Evolutionary conservation across 345 rosid genomes (phyloP).

Genomic region (Populus euphratica): DNA sequence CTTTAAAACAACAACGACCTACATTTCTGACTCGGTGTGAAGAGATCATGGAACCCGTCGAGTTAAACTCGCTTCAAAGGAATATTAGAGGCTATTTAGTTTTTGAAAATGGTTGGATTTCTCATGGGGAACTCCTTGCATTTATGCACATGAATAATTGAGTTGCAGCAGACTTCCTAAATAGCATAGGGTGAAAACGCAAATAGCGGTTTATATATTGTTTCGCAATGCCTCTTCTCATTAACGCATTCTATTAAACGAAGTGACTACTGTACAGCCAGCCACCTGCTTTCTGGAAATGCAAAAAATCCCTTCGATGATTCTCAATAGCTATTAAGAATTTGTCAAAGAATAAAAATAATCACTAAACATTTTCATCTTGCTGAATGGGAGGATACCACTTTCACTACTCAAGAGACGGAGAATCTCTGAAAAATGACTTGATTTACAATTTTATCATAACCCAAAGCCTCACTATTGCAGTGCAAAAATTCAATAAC

Average conservation of each 20-base stretch:
- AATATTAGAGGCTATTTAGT: neutral
- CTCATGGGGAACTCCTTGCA: neutral
- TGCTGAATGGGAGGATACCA: neutral
- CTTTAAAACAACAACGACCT: neutral
- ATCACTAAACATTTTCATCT: neutral
- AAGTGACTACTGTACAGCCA: neutral
- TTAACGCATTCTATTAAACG: neutral
- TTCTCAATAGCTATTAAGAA: neutral
- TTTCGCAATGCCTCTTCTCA: neutral
- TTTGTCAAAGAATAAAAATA: neutral
- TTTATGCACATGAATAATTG: neutral
- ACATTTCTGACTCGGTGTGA: neutral
- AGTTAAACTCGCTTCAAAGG: neutral
- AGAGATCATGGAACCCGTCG: neutral
- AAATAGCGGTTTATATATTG: neutral
- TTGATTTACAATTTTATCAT: conserved; percentile 16
- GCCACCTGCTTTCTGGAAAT: neutral
- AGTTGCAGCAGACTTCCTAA: neutral
- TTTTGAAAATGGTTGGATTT: neutral
- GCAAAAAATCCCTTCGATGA: neutral
- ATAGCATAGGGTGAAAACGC: neutral
- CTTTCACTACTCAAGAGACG: neutral
- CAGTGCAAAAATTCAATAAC: conserved; percentile 10
- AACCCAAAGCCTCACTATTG: neutral
- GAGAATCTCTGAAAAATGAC: neutral